A percentile compares a stretch with the other conserved stretches of the same genome.
Conservation (phyloP, 495 filamentous ascomycete genomes). For the Alectoria sarmentosa region DNA sequence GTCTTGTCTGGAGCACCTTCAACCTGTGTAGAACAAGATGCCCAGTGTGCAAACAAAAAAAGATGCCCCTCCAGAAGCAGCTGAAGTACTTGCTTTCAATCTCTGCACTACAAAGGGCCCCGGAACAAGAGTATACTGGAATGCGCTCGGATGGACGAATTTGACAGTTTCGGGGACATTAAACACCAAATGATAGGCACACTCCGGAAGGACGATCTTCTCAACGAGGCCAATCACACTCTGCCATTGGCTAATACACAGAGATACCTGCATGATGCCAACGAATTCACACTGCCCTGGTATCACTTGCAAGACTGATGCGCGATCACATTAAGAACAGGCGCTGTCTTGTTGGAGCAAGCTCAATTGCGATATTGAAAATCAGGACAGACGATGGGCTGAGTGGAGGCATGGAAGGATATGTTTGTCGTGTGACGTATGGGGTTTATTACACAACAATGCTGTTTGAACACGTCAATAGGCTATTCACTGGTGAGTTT, state of each 20-base stretch:
- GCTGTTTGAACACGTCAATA: too few relatives aligned
- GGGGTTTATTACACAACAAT: too few relatives aligned
- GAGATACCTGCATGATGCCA: too few relatives aligned
- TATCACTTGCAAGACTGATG: too few relatives aligned
- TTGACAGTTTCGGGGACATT: not conserved
- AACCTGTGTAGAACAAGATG: not conserved
- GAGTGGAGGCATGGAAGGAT: too few relatives aligned
- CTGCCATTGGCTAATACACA: rapidly evolving
- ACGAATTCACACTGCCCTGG: too few relatives aligned
- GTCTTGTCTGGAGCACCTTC: not conserved
- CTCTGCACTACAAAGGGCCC: not conserved
- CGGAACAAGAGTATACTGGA: not conserved
- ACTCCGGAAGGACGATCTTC: not conserved
- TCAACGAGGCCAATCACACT: not conserved
- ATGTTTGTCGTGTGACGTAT: too few relatives aligned
- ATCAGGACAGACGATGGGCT: too few relatives aligned
- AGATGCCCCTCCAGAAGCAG: not conserved
- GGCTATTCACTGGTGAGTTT: too few relatives aligned
- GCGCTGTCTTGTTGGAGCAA: too few relatives aligned
- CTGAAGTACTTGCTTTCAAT: not conserved
- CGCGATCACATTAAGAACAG: too few relatives aligned
- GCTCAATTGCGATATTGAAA: too few relatives aligned
- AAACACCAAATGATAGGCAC: not conserved
- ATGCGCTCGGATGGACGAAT: not conserved
- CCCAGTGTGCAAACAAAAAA: not conserved